These are phyloP conservation scores for Aspergillus sp. DNA, from an alignment of 2,329 filamentous ascomycete genomes.

Conservation along the genomic window DNA sequence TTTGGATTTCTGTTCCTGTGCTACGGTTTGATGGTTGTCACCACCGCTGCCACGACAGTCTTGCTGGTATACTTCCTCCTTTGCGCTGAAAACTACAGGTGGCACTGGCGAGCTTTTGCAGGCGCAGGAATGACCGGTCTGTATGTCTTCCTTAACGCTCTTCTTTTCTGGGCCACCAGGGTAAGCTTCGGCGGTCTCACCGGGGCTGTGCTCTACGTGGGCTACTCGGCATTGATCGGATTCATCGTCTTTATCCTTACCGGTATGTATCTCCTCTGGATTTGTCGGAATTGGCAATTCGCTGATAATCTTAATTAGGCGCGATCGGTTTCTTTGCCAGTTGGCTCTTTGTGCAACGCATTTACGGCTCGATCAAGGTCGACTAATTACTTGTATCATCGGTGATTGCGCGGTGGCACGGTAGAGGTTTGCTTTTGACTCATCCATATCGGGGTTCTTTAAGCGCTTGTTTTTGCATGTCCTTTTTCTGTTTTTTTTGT, in stretches of 20 bases:
- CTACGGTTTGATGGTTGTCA: conserved; percentile 96
- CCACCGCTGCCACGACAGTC: conserved; percentile 86
- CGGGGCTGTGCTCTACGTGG: conserved; percentile 86
- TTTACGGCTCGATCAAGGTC: conserved; percentile 97
- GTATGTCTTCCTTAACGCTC: conserved; percentile 88
- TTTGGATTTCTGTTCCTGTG: conserved; percentile 98
- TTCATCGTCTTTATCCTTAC: conserved; percentile 92
- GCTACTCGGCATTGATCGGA: conserved; percentile 86
- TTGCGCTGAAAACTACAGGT: conserved; percentile 96
- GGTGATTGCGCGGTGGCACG: background rate
- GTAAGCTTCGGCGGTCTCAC: conserved; percentile 81
- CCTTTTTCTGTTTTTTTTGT: background rate
- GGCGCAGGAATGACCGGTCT: conserved; percentile 85
- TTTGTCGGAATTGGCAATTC: background rate
- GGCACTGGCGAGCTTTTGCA: conserved; percentile 96
- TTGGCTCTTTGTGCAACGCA: conserved; percentile 90
- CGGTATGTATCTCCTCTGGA: conserved; percentile 59
- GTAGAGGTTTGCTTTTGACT: background rate
- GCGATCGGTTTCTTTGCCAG: conserved; percentile 94
- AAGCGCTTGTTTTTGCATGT: conserved; percentile 2
- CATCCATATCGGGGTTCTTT: background rate
- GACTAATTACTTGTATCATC: conserved; percentile 56
- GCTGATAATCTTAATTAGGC: conserved; percentile 52
- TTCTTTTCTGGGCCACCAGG: conserved; percentile 88
- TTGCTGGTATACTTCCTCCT: conserved; percentile 95